Conservation (phyloP, 2,329 filamentous ascomycete species). For the Xylariales sp. region DNA sequence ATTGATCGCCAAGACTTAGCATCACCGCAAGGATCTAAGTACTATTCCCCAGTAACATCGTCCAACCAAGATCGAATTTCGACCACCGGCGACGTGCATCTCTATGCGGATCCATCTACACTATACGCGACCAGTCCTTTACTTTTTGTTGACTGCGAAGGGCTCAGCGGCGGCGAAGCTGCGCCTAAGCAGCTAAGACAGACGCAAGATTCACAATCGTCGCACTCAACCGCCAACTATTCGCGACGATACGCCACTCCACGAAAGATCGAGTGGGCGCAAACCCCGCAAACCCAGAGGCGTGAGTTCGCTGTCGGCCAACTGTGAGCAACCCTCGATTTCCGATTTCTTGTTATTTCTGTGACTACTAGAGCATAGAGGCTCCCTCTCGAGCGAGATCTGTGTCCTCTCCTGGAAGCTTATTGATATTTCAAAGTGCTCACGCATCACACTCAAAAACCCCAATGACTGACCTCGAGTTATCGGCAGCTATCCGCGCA, state of each 20-base stretch:
- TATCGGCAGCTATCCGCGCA: conserved; percentile 52
- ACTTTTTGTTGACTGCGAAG: conserved; percentile 64
- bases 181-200: conserved; percentile 49
- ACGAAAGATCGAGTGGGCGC: conserved; percentile 51
- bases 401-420: too few relatives aligned
- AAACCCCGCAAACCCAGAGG: conserved; percentile 48
- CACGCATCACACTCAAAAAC: too few relatives aligned
- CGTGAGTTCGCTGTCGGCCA: conserved; percentile 55
- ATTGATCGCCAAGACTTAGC: conserved; percentile 53
- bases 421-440: too few relatives aligned
- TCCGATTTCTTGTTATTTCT: too few relatives aligned
- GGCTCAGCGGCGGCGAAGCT: conserved; percentile 61
- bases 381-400: too few relatives aligned
- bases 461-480: too few relatives aligned
- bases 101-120: conserved; percentile 62
- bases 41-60: conserved; percentile 59
- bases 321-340: conserved; percentile 36
- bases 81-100: conserved; percentile 63
- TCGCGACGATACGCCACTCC: conserved; percentile 40
- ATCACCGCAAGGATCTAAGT: conserved; percentile 46
- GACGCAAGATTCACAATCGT: conserved; percentile 32
- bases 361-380: too few relatives aligned
- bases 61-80: conserved; percentile 55
- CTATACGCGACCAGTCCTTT: conserved; percentile 54
- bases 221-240: conserved; percentile 23